Evolutionary conservation across 306 rosid genomes (phyloP), one percentile per base, ranked within the genome.

Genomic region (Parietaria judaica): DNA sequence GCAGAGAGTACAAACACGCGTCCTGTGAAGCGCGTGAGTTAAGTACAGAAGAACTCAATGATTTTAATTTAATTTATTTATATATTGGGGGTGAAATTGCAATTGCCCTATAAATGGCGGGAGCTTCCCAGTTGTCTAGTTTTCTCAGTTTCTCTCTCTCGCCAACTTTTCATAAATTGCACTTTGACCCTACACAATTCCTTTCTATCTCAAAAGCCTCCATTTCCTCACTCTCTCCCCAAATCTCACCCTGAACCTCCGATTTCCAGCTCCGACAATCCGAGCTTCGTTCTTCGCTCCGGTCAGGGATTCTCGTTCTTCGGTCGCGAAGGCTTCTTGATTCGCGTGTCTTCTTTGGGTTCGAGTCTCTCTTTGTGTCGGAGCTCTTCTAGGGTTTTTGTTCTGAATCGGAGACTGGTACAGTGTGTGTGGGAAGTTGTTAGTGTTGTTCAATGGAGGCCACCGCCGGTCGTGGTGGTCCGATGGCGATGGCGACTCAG

Each of bases 401-500:
- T n/a, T 56, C 38, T 39, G 7, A 11, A 8, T 37, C 43, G 1
- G 67, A 62, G 63, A 47, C 74, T 43, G 66, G 34, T 45, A 48
- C 65, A 35, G 71, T 67, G 83, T 79, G 50, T 35, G 77, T 41
- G 60, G 64, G 51, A 71, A 57, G 45, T 36, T 64, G 61, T 41
- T 60, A 9, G 41, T 6, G 36, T 41, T 10, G 56, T 69, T 79
- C 63, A 66, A 94, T 88, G 95, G 99, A 94, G 85, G 77, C 94
- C 65, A 60, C 97, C 73, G 88, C 76, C 48, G 72, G 70, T 51
- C 89, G 95, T 52, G 87, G 94, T 58, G 76, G 79, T 63, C 70
- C 96, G 57, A 71, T 84, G 67, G 65, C 87, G 84, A 70, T 89
- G 64, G 74, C 74, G 45, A 69, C 76, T 3, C 79, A 75, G 11